A percentile compares a stretch with the other conserved stretches of the same genome.
These are phyloP conservation scores for Aspergillus olivimuriae DNA, from an alignment of 495 filamentous ascomycete species.

Conservation along the genomic window DNA sequence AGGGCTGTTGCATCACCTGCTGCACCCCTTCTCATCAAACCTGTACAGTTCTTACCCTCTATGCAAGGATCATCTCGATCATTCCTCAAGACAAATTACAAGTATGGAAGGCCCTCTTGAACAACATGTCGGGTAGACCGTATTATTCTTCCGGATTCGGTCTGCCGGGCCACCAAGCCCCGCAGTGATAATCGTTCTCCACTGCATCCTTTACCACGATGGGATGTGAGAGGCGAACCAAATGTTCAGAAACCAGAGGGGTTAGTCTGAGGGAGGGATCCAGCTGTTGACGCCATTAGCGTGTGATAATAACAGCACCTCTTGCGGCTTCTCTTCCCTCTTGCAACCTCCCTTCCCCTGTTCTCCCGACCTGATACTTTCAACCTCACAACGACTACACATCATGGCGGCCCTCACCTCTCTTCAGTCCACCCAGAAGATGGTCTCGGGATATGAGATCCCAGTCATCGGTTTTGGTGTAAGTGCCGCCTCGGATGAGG, in stretches of 20 bases:
- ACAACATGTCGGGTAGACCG: not conserved
- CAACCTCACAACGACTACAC: not conserved
- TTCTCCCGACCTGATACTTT: no score
- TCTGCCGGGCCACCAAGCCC: not conserved
- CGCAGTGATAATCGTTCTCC: not conserved
- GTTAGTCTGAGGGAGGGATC: no score
- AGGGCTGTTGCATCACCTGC: no score
- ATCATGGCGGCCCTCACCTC: conserved; percentile 51
- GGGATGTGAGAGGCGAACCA: not conserved
- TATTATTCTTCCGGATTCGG: not conserved
- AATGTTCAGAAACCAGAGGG: not conserved
- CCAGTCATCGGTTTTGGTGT: conserved; percentile 69
- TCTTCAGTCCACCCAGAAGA: conserved; percentile 60
- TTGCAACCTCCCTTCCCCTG: no score
- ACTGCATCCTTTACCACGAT: not conserved
- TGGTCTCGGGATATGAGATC: conserved; percentile 74
- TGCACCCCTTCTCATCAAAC: no score
- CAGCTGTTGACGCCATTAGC: no score
- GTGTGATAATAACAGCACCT: no score
- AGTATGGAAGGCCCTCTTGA: no score
- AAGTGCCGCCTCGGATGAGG: conserved; percentile 21
- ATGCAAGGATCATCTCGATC: no score
- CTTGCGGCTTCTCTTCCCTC: no score
- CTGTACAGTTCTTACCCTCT: no score
- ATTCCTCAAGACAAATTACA: no score